A percentile compares a stretch with the other conserved stretches of the same genome.
These are phyloP conservation scores for Pueraria montana DNA, from an alignment of 306 rosid genomes.

Conservation along the genomic window DNA sequence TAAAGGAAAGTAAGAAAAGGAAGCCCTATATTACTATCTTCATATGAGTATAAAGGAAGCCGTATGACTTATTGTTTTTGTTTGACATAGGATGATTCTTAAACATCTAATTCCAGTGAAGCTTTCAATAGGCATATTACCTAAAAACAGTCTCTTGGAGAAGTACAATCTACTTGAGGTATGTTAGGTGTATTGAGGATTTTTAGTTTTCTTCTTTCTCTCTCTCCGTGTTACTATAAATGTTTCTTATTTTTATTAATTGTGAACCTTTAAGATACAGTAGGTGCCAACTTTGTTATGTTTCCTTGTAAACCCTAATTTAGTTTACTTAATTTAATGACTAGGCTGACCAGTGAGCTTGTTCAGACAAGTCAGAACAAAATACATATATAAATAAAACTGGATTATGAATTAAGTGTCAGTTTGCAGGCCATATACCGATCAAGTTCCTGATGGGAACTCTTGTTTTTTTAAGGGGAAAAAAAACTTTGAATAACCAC, in stretches of 20 bases:
- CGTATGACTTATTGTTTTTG: slow-evolving; percentile 41
- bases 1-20: slow-evolving; percentile 22
- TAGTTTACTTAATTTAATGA: slow-evolving; percentile 14
- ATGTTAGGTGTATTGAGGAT: slow-evolving; percentile 36
- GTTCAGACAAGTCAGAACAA: slow-evolving; percentile 12
- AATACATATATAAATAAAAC: slow-evolving; percentile 5
- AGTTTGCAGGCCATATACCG: slow-evolving; percentile 8
- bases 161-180: slow-evolving; percentile 88
- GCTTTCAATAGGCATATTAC: slow-evolving; percentile 96
- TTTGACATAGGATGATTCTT: slow-evolving; percentile 80
- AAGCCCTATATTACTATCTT: slow-evolving; percentile 16
- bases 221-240: background rate
- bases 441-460: background rate
- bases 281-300: slow-evolving; percentile 27
- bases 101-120: slow-evolving; percentile 96
- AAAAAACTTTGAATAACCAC: too few relatives aligned
- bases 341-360: slow-evolving; percentile 27
- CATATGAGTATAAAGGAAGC: background rate
- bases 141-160: slow-evolving; percentile 75
- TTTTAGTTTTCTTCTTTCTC: slow-evolving; percentile 7
- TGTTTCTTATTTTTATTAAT: slow-evolving; percentile 4
- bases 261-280: slow-evolving; percentile 7
- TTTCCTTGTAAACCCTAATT: background rate
- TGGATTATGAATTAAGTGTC: background rate
- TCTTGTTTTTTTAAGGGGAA: background rate